phyloP scores from a whole-genome alignment of 192 early-diverging fungal genomes.

The Gryganskiella cystojenkinii region DNA sequence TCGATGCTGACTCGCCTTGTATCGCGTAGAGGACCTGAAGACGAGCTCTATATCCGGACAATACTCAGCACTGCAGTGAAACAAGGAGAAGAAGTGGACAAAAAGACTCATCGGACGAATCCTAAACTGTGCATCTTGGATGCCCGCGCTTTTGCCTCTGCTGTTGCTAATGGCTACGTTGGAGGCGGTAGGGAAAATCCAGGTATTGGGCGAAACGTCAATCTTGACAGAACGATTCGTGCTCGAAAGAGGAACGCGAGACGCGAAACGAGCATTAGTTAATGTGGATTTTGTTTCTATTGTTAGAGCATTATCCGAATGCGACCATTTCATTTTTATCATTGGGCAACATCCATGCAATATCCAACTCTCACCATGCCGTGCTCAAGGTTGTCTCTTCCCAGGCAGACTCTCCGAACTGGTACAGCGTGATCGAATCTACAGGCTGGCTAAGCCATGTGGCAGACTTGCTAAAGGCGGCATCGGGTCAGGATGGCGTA shows the following conservation, averaged over 20 bases:
- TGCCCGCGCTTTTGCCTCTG: conserved; percentile 46
- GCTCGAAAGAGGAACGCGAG: not conserved
- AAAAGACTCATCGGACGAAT: not conserved
- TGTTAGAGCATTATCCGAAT: conserved; percentile 54
- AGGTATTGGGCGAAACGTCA: conserved; percentile 15
- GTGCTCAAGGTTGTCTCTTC: conserved; percentile 48
- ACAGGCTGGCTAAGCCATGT: conserved; percentile 56
- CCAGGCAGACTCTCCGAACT: conserved; percentile 43
- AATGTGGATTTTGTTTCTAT: not conserved
- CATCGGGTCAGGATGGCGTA: conserved; percentile 49
- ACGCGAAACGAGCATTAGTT: not conserved
- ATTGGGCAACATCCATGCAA: conserved; percentile 51
- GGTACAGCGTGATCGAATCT: conserved; percentile 50
- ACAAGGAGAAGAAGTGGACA: conserved; percentile 14
- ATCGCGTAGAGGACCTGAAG: conserved; percentile 49
- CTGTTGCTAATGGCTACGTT: conserved; percentile 44
- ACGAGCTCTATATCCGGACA: conserved; percentile 50
- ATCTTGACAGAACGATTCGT: not conserved
- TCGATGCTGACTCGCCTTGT: no score
- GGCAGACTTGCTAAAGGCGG: conserved; percentile 52
- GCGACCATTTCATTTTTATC: conserved; percentile 44
- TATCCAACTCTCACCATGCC: conserved; percentile 33
- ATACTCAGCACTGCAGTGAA: conserved; percentile 41
- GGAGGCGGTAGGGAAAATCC: conserved; percentile 55
- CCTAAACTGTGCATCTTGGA: conserved; percentile 57